phyloP scores from a whole-genome alignment of 352 stramenopile species.

The Peronospora belbahrii region DNA sequence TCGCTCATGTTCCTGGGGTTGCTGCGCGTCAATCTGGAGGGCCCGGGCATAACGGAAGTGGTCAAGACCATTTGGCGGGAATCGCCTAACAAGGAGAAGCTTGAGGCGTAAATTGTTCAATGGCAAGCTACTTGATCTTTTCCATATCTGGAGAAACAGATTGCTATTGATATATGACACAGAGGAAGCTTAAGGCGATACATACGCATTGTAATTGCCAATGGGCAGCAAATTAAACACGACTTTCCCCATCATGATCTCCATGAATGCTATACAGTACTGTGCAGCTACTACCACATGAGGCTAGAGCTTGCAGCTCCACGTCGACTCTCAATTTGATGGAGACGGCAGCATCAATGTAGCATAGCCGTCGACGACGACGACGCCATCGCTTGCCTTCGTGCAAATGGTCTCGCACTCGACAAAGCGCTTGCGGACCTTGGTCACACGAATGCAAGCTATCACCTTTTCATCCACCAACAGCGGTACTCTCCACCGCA shows the following conservation, averaged over 20 bases:
- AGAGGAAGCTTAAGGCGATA: constrained; percentile 13
- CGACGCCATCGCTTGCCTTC: constrained; percentile 33
- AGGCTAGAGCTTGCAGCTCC: background rate
- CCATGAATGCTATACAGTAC: background rate
- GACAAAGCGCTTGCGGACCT: constrained; percentile 59
- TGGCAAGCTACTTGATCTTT: background rate
- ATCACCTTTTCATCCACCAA: constrained; percentile 51
- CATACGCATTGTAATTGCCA: constrained; percentile 12
- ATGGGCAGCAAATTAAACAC: constrained; percentile 15
- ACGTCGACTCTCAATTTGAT: constrained; percentile 2
- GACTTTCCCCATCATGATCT: background rate
- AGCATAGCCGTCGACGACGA: constrained; percentile 61
- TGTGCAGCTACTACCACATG: background rate
- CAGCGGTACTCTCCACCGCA: constrained; percentile 59
- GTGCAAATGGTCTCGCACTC: constrained; percentile 64
- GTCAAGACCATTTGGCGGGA: constrained; percentile 84
- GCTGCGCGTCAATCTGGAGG: constrained; percentile 77
- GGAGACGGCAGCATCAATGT: constrained; percentile 44
- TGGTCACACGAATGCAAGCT: constrained; percentile 52
- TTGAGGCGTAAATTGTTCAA: constrained; percentile 18
- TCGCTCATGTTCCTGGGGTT: constrained; percentile 77
- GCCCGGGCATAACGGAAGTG: constrained; percentile 78
- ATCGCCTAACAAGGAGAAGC: constrained; percentile 60
- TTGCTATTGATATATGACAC: background rate
- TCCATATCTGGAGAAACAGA: background rate